Base-by-base conservation (phyloP, 164 flowering plant species). In the Brasenia schreberi region DNA sequence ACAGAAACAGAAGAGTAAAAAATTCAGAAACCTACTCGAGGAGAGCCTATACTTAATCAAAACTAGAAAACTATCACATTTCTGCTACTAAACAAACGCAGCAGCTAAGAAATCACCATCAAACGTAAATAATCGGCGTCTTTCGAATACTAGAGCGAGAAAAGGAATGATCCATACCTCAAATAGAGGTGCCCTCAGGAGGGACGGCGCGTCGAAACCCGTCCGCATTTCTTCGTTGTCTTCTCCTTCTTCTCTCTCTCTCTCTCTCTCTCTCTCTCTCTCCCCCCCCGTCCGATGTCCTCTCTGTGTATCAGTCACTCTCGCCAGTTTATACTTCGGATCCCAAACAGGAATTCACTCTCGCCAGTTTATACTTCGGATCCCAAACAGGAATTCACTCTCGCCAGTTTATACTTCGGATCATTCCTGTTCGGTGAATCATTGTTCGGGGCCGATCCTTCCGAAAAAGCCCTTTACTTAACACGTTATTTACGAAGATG, bases 371-470 rank as follows among this genome's bases (percentile, higher is more conserved):
- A 70, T 68, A 68, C 59, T 5, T 62, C 78, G 78, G 78, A 76
- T 76, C 70, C 75, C 75, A 76, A 76, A 68, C 67, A 42, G 61
- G 64, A 70, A 43, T 72, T 67, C 43, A 19, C 52, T 5, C 17
- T 56, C 16, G 73, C 73, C 71, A 7, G 61, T 72, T 65, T 76
- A 70, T 68, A 68, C 59, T 5, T 62, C 78, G 78, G 78, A 76
- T 76, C 70, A 70, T 76, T 76, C 69, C 69, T 71, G 59, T 67
- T 69, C 64, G 62, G 43, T 66, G 73, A 76, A 72, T 76, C 75
- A 72, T 72, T 72, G 78, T 72, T 70, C 18, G 1, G 18, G 19
- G 59, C 19, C 56, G 42, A 19, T 33, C 7, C 64, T 60, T 58
- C 70, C 1, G 10, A 52, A 42, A 52, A 66, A 14, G 42, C 66